Base-by-base conservation (phyloP, 2,329 filamentous ascomycete species). In the Ampelomyces quisqualis region DNA sequence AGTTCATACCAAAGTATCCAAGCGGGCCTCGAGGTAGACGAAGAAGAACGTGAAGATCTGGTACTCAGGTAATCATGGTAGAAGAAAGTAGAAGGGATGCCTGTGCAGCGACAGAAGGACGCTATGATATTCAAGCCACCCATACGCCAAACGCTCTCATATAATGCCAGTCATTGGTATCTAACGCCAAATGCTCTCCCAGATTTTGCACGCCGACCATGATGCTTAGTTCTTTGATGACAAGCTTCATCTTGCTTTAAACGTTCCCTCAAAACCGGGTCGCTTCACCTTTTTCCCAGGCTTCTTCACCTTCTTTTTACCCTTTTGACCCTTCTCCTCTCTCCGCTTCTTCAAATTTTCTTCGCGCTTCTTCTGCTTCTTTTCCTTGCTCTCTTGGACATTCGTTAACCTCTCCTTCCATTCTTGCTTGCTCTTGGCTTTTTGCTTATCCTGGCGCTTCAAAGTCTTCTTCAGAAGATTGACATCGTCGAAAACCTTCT, bases 401-500 rank as follows among this genome's bases (percentile, higher is more conserved):
- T 65, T 69, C 22, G 71, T 70, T 14, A 71, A 58, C 11, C 74
- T 58, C 42, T 76, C 73, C 39, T 71, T 70, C 74, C 93, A 97
- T 62, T 93, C 89, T 64, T 86, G 85, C 67, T 89, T 88, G 64
- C 88, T 94, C 81, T 93, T 95, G 71, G 84, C 85, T 81, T 96
- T 97, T 37, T 80, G 75, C 54, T 84, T 82, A 60, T 96, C 89
- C 74, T 95, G 94, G 54, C 91, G 84, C 78, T 96, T 96, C 53
- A 97, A 76, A 0, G 90, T 87, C 77, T 95, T 96, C 77, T 95
- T 96, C 19, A 71, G 77, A 41, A 95, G 72, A 31, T 80, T 82
- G 49, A 89, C 88, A 66, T 95, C 89, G 62, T 97, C 90, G 45
- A 82, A 83, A 22, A 96, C 85, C 64, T 88, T 87, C 63, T 95